Evolutionary conservation across 2,329 filamentous ascomycete species (phyloP), one percentile per base, ranked within the genome.

Genomic region (Hysterium pulicare): DNA sequence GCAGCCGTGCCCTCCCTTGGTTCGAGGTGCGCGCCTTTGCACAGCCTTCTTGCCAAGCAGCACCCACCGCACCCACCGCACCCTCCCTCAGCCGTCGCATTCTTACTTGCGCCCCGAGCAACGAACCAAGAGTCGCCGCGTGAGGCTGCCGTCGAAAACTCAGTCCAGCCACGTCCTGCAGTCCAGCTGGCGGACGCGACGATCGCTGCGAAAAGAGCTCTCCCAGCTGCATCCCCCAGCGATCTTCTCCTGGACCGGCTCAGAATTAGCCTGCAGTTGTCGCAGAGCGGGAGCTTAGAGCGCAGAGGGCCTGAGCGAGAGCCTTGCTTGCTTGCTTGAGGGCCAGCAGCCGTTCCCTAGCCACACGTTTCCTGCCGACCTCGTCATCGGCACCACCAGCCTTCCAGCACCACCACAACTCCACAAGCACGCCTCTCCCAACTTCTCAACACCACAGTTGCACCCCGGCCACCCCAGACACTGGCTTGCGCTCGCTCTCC

Each of bases 311-410:
- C 16, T 33, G 9, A n/a, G 8, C 15, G 31, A n/a, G 24, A 28
- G 13, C 24, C 24, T 28, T 28, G 8, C 24, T 28, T 28, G 24
- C 24, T 13, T 7, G 24, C n/a, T n/a, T n/a, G 24, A 8, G 24
- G 24, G 24, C 24, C 24, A 28, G 24, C 24, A 7, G 13, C 24
- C n/a, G n/a, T n/a, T n/a, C n/a, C 41, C 37, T 50, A 50, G 48
- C 48, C 48, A 47, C 53, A 46, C 37, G 45, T 40, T 46, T 38
- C 39, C 38, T 37, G 38, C 33, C 43, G 46, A 40, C 53, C 48
- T 50, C 51, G 53, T 54, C 53, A 54, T 54, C 49, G 46, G 49
- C 49, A 46, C 39, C 47, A 46, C 47, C 47, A 48, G 45, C 50
- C 45, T 42, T 38, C 35, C 13, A 44, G 35, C 34, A 30, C 40